phyloP scores from a whole-genome alignment of 148 eudicot species.

The Silene latifolia region DNA sequence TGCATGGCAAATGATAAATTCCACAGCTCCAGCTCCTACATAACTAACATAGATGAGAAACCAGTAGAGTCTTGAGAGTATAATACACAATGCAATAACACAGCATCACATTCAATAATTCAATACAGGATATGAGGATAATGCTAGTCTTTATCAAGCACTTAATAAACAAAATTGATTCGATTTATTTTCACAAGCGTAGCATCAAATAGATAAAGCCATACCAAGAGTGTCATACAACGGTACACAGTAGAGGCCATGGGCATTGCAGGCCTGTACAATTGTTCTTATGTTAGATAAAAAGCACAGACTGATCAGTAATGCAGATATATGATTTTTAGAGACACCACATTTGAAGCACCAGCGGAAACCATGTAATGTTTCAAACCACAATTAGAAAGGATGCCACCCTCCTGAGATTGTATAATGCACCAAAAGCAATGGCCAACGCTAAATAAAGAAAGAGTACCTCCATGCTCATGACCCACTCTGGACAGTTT shows the following conservation, averaged over 20 bases:
- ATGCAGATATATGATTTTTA: background rate
- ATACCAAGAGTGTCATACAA: slow-evolving; percentile 91
- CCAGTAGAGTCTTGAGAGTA: background rate
- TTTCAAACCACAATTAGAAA: background rate
- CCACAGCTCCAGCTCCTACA: slow-evolving; percentile 93
- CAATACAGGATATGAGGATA: background rate
- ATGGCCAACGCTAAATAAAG: background rate
- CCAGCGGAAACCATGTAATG: background rate
- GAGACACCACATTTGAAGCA: background rate
- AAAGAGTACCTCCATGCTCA: slow-evolving; percentile 86
- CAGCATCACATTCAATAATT: background rate
- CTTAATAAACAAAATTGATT: background rate
- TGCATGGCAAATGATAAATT: slow-evolving; percentile 82
- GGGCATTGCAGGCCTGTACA: slow-evolving; percentile 98
- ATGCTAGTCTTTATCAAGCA: background rate
- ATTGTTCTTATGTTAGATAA: slow-evolving; percentile 8
- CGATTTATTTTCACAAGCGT: background rate
- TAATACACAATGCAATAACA: background rate
- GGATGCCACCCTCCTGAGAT: background rate
- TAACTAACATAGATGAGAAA: slow-evolving; percentile 9
- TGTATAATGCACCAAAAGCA: background rate
- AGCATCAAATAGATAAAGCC: background rate
- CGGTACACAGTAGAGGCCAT: slow-evolving; percentile 90
- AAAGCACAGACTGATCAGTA: background rate
- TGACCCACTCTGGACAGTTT: slow-evolving; percentile 82